Conservation (phyloP, 2,329 filamentous ascomycete genomes). For the Anthostomella pinea region DNA sequence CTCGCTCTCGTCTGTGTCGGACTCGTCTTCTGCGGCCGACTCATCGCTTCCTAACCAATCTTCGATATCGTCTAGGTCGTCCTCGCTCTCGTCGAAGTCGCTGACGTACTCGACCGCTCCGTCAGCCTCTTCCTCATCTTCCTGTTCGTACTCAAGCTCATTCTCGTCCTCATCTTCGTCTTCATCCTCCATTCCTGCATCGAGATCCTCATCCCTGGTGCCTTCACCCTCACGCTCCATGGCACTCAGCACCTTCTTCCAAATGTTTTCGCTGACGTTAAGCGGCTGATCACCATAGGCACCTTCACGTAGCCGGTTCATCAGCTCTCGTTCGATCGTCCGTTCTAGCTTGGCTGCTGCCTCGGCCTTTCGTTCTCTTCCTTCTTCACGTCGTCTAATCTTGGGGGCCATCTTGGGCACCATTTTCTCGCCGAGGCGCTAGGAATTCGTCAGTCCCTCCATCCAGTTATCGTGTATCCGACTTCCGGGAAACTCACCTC, state of each 20-base stretch:
- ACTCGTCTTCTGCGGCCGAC: slow-evolving; percentile 56
- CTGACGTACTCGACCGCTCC: slow-evolving; percentile 89
- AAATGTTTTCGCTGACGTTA: slow-evolving; percentile 92
- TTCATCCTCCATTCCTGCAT: slow-evolving; percentile 80
- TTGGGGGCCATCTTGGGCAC: slow-evolving; percentile 92
- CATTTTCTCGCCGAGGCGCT: slow-evolving; percentile 78
- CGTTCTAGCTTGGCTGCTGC: slow-evolving; percentile 90
- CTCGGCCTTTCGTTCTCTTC: slow-evolving; percentile 73
- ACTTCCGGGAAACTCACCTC: too few species aligned
- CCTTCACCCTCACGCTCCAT: slow-evolving; percentile 86
- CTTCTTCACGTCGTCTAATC: slow-evolving; percentile 72
- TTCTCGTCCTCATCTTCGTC: slow-evolving; percentile 67
- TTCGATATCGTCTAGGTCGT: slow-evolving; percentile 76
- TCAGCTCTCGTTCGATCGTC: slow-evolving; percentile 90
- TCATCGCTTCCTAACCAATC: slow-evolving; percentile 84
- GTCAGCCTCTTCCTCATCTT: slow-evolving; percentile 67
- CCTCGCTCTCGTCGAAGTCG: slow-evolving; percentile 81
- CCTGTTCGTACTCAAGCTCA: slow-evolving; percentile 59
- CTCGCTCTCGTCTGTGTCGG: slow-evolving; percentile 56
- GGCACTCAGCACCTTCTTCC: slow-evolving; percentile 93
- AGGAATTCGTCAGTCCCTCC: too few species aligned
- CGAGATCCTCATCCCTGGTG: slow-evolving; percentile 78
- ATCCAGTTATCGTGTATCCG: too few species aligned
- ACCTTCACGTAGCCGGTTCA: slow-evolving; percentile 85
- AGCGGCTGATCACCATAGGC: slow-evolving; percentile 93